A percentile compares a stretch with the other conserved stretches of the same genome.
Conservation (phyloP, 2,329 filamentous ascomycete species). For the Fusarium protoensiforme region DNA sequence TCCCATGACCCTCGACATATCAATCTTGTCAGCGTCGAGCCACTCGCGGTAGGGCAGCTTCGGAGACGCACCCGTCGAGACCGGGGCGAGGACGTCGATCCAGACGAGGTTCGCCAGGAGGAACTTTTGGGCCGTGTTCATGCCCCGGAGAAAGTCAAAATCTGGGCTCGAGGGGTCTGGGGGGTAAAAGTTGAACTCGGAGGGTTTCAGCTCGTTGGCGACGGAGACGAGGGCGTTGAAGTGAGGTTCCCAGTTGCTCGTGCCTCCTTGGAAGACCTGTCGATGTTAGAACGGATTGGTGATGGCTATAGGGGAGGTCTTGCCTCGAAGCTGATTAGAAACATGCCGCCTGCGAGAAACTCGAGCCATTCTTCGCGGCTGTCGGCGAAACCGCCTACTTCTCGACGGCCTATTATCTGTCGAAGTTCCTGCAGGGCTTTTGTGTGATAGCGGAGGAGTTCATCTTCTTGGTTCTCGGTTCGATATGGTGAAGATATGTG, state of each 20-base stretch:
- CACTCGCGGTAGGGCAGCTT: slow-evolving; percentile 19
- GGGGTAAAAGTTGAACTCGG: background rate
- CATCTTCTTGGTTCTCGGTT: slow-evolving; percentile 31
- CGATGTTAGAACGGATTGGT: background rate
- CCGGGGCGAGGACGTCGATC: slow-evolving; percentile 32
- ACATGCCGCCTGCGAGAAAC: slow-evolving; percentile 39
- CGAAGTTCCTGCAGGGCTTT: slow-evolving; percentile 41
- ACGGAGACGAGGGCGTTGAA: slow-evolving; percentile 28
- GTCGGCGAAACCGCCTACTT: slow-evolving; percentile 10
- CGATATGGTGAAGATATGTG: slow-evolving; percentile 31
- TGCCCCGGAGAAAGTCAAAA: slow-evolving; percentile 15
- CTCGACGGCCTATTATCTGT: slow-evolving; percentile 24
- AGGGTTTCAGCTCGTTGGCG: slow-evolving; percentile 11
- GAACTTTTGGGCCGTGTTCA: slow-evolving; percentile 34
- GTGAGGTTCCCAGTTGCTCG: slow-evolving; percentile 34
- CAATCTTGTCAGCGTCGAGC: slow-evolving; percentile 12
- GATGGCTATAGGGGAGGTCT: background rate
- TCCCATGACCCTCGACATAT: slow-evolving; percentile 36
- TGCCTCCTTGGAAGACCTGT: slow-evolving; percentile 36
- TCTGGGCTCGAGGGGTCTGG: slow-evolving; percentile 5
- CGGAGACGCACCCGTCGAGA: slow-evolving; percentile 15
- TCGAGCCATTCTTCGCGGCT: slow-evolving; percentile 38
- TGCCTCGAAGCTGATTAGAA: slow-evolving; percentile 44
- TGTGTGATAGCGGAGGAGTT: slow-evolving; percentile 39
- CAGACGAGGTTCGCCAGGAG: slow-evolving; percentile 31